Evolutionary conservation across 768 basidiomycete genomes (phyloP), one percentile per base, ranked within the genome.

Genomic region (Suillus placidus): DNA sequence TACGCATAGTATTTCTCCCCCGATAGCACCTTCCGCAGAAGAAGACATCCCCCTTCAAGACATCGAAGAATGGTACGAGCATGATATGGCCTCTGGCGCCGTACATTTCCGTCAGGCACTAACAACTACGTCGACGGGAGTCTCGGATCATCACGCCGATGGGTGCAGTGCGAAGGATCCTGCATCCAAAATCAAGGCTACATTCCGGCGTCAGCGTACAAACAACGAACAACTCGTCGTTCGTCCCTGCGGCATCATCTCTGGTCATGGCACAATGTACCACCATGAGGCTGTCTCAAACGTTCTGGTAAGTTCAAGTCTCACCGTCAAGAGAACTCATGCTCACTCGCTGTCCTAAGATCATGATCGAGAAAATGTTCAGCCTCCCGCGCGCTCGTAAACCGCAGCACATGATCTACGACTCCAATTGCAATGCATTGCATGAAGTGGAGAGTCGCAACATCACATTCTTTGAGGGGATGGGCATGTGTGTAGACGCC

Each of bases 201-300:
- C 65, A 0, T 79, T 79, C 70, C 71, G 75, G 0, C 66, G 74
- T 10, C 49, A 65, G 20, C 65, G 76, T 0, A 80, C 78, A 3
- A 77, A 80, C 62, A 80, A 80, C 61, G 76, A 79, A 49, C 66
- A 79, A 64, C 68, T 78, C 3, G 71, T 69, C 69, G 76, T 79
- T 23, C 62, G 30, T 6, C 71, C 75, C 1, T 80, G 80, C 70
- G 78, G 79, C 1, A 68, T 79, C 13, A 76, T 78, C 35, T 49
- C 74, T 34, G 78, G 70, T 0, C 64, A 72, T 26, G 77, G 69
- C 10, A 38, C 38, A 38, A 38, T 38, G 38, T 38, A 38, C 38
- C 38, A 38, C 10, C 38, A 38, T 13, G 12, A 70, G 68, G 71
- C 55, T 60, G 63, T 64, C 14, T 54, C 52, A n/a, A 64, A 56